Evolutionary conservation across 176 grass and related monocot species (phyloP).

Genomic region (Aegilops bicornis): DNA sequence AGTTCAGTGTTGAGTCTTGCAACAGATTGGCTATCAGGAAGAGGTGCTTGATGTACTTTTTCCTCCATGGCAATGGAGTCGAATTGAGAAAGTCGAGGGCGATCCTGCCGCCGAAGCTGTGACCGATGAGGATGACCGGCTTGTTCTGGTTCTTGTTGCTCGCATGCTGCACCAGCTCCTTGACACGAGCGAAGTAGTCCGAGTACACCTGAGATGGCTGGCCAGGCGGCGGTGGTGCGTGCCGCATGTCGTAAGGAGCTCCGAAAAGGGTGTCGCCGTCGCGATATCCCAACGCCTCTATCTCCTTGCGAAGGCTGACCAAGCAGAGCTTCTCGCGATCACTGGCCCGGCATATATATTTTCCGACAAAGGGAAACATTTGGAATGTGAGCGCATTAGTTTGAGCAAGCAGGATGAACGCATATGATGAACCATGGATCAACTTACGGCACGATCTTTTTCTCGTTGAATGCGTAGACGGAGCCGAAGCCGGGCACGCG

Average conservation of each 20-base stretch:
- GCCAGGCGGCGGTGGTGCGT: neutral
- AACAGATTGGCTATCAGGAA: too few species aligned
- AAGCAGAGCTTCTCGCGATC: too few species aligned
- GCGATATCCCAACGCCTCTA: neutral
- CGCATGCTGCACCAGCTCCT: neutral
- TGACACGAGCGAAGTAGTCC: neutral
- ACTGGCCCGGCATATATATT: too few species aligned
- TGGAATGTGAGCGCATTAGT: too few species aligned
- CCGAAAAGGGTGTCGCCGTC: neutral
- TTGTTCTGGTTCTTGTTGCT: neutral
- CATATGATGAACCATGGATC: too few species aligned
- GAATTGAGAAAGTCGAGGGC: neutral
- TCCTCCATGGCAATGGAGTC: neutral
- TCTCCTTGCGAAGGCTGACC: too few species aligned
- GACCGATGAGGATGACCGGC: neutral
- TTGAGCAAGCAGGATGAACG: too few species aligned
- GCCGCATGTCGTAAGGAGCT: neutral
- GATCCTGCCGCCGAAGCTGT: neutral
- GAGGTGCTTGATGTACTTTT: neutral
- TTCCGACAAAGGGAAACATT: too few species aligned
- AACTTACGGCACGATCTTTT: too few species aligned
- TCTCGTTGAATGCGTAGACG: neutral
- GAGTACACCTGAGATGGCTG: neutral
- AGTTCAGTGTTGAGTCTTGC: too few species aligned
- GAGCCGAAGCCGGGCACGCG: neutral